Base-by-base conservation (phyloP, 140 eudicot genomes). In the Flaveria floridana region DNA sequence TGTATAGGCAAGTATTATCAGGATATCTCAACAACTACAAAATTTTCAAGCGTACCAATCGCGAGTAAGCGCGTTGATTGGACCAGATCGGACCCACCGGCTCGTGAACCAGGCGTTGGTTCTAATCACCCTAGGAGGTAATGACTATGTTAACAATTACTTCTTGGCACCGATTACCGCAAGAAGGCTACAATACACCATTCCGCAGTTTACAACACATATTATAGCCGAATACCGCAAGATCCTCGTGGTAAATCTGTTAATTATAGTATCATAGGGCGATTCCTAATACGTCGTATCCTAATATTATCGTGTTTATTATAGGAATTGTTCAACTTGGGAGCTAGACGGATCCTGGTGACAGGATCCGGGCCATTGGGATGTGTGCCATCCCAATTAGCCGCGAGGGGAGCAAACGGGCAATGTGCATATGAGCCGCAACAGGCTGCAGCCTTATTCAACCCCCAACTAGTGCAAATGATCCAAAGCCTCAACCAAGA, bases 331-430 rank as follows among this genome's bases (percentile, higher is more conserved):
- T 86, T 75, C 48, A 82, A 81, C 0, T 57, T 91, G 74, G 97
- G 97, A 65, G 85, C 89, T 0, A 74, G 93, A 65, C 73, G 91
- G 37, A 84, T 91, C 42, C 65, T 91, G 70, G 97, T 91, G 81
- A 88, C 96, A 0, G 97, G 97, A 72, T 82, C 86, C 0, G 97
- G 97, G 28, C 97, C 97, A 1, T 44, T 91, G 15, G 97, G 97
- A 11, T 91, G 97, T 74, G 93, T 86, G 4, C 97, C 97, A 10
- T 86, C 90, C 15, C 85, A 85, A 71, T 53, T 86, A 59, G 97
- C 97, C 41, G 16, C 72, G 0, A 71, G 90, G 59, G 85, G 79
- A 70, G 1, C 69, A 69, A 80, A 83, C 34, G 97, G 97, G 2
- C 75, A 80, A 21, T 91, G 97, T 79, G 97, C 93, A 6, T 62